These are phyloP conservation scores for Aspergillus ochraceus DNA, from an alignment of 2,329 filamentous ascomycete species.

Conservation along the genomic window DNA sequence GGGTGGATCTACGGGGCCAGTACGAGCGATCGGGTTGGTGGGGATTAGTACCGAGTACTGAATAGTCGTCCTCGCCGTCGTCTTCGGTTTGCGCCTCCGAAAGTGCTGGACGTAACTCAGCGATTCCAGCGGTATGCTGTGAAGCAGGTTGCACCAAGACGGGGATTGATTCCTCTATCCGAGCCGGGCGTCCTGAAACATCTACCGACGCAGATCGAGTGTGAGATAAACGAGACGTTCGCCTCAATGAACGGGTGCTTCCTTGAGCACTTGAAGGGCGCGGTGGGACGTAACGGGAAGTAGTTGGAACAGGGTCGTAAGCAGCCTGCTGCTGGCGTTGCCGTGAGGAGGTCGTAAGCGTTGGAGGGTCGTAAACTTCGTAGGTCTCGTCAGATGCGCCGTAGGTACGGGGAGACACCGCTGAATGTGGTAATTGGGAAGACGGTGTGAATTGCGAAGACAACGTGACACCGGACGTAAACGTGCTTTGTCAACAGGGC, in stretches of 20 bases:
- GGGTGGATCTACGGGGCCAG: conserved; percentile 52
- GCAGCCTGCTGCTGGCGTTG: conserved; percentile 50
- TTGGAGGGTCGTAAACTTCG: conserved; percentile 53
- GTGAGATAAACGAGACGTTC: conserved; percentile 47
- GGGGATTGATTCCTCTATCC: conserved; percentile 27
- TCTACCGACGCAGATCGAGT: conserved; percentile 48
- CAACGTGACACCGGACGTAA: conserved; percentile 28
- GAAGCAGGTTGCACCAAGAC: conserved; percentile 26
- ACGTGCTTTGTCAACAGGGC: conserved; percentile 1
- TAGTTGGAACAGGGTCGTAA: conserved; percentile 45
- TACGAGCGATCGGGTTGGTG: conserved; percentile 45
- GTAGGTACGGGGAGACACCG: conserved; percentile 46
- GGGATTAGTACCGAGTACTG: conserved; percentile 32
- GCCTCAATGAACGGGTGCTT: conserved; percentile 54
- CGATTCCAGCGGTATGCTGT: conserved; percentile 18
- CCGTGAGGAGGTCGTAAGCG: conserved; percentile 43
- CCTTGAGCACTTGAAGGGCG: conserved; percentile 55
- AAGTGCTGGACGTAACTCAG: conserved; percentile 28
- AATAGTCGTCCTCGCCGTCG: conserved; percentile 22
- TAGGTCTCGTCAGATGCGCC: conserved; percentile 53
- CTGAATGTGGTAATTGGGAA: conserved; percentile 26
- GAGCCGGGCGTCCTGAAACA: conserved; percentile 31
- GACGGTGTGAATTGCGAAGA: conserved; percentile 28
- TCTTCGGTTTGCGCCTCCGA: conserved; percentile 37
- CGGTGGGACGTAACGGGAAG: conserved; percentile 38